phyloP scores from a whole-genome alignment of 208 protist species.

The Acanthamoeba royreba region DNA sequence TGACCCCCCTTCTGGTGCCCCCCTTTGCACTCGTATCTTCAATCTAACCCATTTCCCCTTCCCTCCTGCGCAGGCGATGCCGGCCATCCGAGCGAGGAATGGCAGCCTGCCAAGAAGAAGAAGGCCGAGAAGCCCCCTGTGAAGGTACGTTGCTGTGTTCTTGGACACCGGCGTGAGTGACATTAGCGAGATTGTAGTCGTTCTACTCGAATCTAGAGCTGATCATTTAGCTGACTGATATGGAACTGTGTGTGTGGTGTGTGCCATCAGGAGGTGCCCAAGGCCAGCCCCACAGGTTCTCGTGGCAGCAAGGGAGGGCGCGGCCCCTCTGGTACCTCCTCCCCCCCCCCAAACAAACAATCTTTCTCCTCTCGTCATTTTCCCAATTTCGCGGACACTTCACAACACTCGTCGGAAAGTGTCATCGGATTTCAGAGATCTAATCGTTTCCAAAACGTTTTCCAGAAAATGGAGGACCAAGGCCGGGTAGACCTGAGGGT shows the following conservation, averaged over 20 bases:
- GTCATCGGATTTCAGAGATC: background rate
- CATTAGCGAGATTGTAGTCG: too few relatives aligned
- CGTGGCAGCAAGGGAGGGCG: background rate
- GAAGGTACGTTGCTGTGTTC: too few relatives aligned
- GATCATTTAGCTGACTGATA: background rate
- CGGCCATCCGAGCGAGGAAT: background rate
- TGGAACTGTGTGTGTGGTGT: background rate
- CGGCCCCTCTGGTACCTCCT: background rate
- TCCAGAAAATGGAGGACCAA: background rate
- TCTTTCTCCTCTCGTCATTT: too few relatives aligned
- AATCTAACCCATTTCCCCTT: background rate
- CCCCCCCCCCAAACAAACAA: too few relatives aligned
- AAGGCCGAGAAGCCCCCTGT: background rate
- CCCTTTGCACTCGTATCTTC: background rate
- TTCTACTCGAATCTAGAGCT: background rate
- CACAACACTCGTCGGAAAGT: background rate
- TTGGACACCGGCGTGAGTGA: too few relatives aligned
- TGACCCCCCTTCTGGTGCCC: too few relatives aligned
- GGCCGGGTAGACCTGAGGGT: background rate
- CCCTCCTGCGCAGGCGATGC: background rate
- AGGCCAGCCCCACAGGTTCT: background rate
- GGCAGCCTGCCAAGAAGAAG: background rate
- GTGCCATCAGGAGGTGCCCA: background rate
- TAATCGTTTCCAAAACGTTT: background rate
- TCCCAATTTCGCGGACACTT: background rate